These are phyloP conservation scores for Scedosporium boydii DNA, from an alignment of 2,329 filamentous ascomycete species.

Conservation along the genomic window DNA sequence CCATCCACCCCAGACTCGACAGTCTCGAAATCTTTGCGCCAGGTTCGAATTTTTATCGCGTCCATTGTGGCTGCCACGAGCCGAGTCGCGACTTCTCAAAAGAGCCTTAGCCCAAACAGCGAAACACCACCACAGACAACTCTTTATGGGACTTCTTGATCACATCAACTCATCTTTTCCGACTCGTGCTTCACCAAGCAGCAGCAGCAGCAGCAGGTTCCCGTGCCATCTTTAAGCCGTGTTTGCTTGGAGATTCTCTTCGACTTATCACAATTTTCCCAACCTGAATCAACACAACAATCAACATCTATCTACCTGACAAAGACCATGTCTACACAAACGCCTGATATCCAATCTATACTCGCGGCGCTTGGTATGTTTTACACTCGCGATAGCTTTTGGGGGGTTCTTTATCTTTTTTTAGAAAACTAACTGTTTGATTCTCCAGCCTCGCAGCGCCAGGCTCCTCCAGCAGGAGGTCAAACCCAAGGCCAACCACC, in stretches of 20 bases:
- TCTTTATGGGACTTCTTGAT: not conserved
- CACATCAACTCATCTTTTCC: not conserved
- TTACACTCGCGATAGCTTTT: slow-evolving; percentile 7
- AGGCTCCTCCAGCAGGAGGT: slow-evolving; percentile 17
- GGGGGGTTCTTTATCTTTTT: slow-evolving; percentile 6
- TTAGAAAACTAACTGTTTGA: slow-evolving; percentile 12
- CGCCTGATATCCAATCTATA: slow-evolving; percentile 34
- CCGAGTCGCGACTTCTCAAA: too few species aligned
- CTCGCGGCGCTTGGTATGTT: slow-evolving; percentile 38
- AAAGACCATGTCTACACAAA: slow-evolving; percentile 25
- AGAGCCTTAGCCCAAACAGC: too few species aligned
- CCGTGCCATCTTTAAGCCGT: too few species aligned
- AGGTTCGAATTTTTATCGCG: not conserved
- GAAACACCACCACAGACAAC: not conserved
- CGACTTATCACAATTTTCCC: not conserved
- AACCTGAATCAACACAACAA: not conserved
- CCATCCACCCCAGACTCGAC: too few species aligned
- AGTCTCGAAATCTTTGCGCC: too few species aligned
- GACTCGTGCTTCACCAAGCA: too few species aligned
- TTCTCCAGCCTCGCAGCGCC: slow-evolving; percentile 32
- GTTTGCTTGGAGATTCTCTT: too few species aligned
- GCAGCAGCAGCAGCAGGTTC: too few species aligned
- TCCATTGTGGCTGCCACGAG: not conserved
- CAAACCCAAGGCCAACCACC: slow-evolving; percentile 32
- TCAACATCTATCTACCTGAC: not conserved